These are phyloP conservation scores for Secale cereale DNA, from an alignment of 176 grass and related monocot species.

Conservation along the genomic window DNA sequence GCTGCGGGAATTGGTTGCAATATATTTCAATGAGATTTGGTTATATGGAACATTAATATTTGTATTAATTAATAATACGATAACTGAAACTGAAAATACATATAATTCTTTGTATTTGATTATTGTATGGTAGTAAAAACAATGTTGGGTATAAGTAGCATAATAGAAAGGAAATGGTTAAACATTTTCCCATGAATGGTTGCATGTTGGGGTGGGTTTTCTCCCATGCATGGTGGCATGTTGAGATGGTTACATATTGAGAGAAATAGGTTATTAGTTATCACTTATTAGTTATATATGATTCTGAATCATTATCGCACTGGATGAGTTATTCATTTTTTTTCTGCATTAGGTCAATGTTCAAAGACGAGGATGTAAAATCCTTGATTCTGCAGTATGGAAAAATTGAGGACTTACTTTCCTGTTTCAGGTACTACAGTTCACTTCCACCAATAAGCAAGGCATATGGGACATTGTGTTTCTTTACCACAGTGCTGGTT, in stretches of 20 bases:
- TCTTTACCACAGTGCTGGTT: conserved; percentile 47
- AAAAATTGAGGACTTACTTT: not conserved
- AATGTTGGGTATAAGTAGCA: not conserved
- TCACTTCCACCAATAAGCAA: conserved; percentile 93
- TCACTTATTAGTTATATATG: too few relatives aligned
- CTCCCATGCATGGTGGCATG: too few relatives aligned
- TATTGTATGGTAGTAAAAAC: not conserved
- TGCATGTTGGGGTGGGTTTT: not conserved
- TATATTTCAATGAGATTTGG: too few relatives aligned
- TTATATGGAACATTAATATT: too few relatives aligned
- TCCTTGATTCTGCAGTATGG: not conserved
- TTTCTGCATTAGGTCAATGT: not conserved
- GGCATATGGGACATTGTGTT: conserved; percentile 81
- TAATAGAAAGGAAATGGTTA: not conserved
- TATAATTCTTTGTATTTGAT: too few relatives aligned
- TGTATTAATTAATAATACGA: too few relatives aligned
- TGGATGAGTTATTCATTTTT: not conserved
- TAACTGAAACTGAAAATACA: too few relatives aligned
- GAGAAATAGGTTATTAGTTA: too few relatives aligned
- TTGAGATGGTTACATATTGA: not conserved
- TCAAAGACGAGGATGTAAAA: not conserved
- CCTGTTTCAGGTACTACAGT: conserved; percentile 78
- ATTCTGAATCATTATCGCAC: not conserved
- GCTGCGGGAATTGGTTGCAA: too few relatives aligned
- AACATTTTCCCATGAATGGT: not conserved